Evolutionary conservation across 1,139 yeast species (phyloP).

Genomic region (Wickerhamomyces sp.): DNA sequence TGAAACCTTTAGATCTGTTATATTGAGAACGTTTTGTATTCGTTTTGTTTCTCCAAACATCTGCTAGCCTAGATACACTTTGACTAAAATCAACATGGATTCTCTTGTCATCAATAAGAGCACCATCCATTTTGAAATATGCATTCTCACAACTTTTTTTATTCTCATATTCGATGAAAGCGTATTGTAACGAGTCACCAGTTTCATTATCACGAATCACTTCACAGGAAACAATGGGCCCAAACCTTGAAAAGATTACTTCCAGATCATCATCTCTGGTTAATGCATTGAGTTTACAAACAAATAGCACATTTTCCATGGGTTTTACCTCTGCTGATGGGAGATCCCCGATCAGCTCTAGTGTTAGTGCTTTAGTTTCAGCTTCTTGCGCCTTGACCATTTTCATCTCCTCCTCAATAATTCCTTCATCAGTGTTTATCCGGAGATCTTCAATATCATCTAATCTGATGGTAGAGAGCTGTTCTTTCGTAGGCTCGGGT

Average conservation of each 20-base stretch:
- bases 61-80: conserved; percentile 32
- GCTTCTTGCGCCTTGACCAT: conserved; percentile 34
- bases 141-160: conserved; percentile 54
- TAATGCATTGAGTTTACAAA: conserved; percentile 59
- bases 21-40: conserved; percentile 2
- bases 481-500: conserved; percentile 36
- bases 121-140: conserved; percentile 54
- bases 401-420: conserved; percentile 20
- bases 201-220: conserved; percentile 43
- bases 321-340: conserved; percentile 57
- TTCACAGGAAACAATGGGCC: conserved; percentile 47
- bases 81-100: conserved; percentile 69
- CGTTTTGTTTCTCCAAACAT: conserved; percentile 17
- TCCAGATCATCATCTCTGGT: conserved; percentile 52
- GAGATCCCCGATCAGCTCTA: conserved; percentile 64
- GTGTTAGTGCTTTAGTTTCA: conserved; percentile 50
- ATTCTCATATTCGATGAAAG: conserved; percentile 53
- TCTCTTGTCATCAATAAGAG: conserved; percentile 58
- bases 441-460: conserved; percentile 25
- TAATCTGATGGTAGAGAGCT: conserved; percentile 33
- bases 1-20: not conserved
- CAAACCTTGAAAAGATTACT: conserved; percentile 56
- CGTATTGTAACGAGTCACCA: conserved; percentile 52
- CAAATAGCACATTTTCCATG: conserved; percentile 55
- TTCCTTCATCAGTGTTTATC: conserved; percentile 11